These are phyloP conservation scores for Paecilomyces fulvus DNA, from an alignment of 2,329 filamentous ascomycete genomes.

Conservation along the genomic window DNA sequence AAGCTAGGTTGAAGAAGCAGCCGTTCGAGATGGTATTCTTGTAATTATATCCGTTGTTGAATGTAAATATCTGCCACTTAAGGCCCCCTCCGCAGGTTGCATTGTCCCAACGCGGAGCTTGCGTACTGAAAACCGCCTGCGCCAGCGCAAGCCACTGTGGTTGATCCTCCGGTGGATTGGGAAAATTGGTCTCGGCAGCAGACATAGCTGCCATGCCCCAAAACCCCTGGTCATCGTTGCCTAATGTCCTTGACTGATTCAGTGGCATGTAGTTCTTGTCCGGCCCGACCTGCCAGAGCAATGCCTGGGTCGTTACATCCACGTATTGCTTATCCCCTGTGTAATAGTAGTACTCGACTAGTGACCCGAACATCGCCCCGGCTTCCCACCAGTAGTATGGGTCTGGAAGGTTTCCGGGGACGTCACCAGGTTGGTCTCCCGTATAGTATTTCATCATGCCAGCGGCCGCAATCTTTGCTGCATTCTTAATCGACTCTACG, in stretches of 20 bases:
- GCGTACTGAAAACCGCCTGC: slow-evolving; percentile 73
- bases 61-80: slow-evolving; percentile 71
- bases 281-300: slow-evolving; percentile 64
- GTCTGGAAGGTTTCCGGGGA: slow-evolving; percentile 37
- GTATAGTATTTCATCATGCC: slow-evolving; percentile 32
- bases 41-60: slow-evolving; percentile 56
- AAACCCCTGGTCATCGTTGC: slow-evolving; percentile 55
- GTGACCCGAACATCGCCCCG: slow-evolving; percentile 55
- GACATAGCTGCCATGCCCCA: slow-evolving; percentile 72
- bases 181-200: slow-evolving; percentile 66
- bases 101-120: slow-evolving; percentile 61
- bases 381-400: slow-evolving; percentile 55
- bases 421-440: slow-evolving; percentile 35
- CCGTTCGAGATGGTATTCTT: slow-evolving; percentile 48
- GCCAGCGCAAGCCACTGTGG: slow-evolving; percentile 71
- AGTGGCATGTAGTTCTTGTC: slow-evolving; percentile 67
- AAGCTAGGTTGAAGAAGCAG: slow-evolving; percentile 45
- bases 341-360: slow-evolving; percentile 77
- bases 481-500: slow-evolving; percentile 35
- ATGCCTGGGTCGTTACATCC: slow-evolving; percentile 54
- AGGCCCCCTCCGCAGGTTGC: slow-evolving; percentile 62
- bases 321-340: slow-evolving; percentile 66
- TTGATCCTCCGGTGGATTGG: slow-evolving; percentile 53
- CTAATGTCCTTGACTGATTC: slow-evolving; percentile 29
- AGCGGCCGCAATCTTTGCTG: slow-evolving; percentile 31